Base-by-base conservation (phyloP, 2,329 filamentous ascomycete species). In the Pseudogymnoascus sp. region DNA sequence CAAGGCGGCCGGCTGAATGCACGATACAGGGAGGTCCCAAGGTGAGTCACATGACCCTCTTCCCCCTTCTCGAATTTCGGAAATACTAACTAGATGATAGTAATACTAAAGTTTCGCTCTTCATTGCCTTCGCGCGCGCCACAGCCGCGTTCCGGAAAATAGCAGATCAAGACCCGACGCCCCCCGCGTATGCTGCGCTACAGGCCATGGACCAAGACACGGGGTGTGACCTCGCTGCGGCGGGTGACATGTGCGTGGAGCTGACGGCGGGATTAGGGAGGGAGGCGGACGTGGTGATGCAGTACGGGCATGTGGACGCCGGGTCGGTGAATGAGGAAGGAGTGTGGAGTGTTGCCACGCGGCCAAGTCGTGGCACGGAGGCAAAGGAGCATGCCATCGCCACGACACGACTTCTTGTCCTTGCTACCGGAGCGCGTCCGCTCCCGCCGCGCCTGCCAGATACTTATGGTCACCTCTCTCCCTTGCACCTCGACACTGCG, bases 81-180 rank as follows among this genome's bases (percentile, higher is more conserved):
- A 57, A 57, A 40, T 5, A n/a, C 57, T 68, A 63, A 66, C 61
- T 40, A 65, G 9, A 26, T 26, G 4, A 63, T 60, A 64, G 81
- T 66, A 87, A 87, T 69, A 87, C 84, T 62, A 86, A 83, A 68
- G 83, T 83, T 41, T 77, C 78, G 47, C 74, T 84, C 21, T 86
- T 87, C 69, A 73, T 83, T 62, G 75, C 80, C 29, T 86, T 81
- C 70, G 82, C 82, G 15, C 76, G 79, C 15, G 81, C 78, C 1
- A 71, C 82, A 1, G 71, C 77, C 36, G 75, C 82, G 0, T 85
- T 86, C 68, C 74, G 75, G 63, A 71, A 78, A 15, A 77, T 86
- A 50, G 73, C 80, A 58, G 74, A 78, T 58, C 60, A 69, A 10
- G 64, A 78, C 2, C 74, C 75, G 10, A 74, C 74, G 6, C 79